These are phyloP conservation scores for Lithohypha guttulata DNA, from an alignment of 2,329 filamentous ascomycete species.

Conservation along the genomic window DNA sequence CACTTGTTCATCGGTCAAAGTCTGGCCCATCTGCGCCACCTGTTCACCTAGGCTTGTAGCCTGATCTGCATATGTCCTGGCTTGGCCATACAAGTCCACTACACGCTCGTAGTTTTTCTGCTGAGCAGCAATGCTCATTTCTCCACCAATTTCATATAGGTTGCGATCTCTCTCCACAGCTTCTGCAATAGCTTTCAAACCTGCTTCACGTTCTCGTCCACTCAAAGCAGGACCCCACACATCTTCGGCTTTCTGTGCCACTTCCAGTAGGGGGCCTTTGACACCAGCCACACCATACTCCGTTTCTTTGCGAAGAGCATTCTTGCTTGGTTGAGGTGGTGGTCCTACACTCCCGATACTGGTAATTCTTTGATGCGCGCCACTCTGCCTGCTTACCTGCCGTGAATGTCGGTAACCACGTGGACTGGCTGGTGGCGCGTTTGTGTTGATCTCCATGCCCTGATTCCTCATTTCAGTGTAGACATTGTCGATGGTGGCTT, in stretches of 20 bases:
- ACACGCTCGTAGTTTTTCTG: constrained; percentile 81
- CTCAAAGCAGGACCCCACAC: constrained; percentile 93
- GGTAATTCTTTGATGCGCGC: constrained; percentile 45
- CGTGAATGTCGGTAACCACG: constrained; percentile 44
- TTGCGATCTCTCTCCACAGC: constrained; percentile 70
- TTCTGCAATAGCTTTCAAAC: constrained; percentile 64
- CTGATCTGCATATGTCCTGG: constrained; percentile 71
- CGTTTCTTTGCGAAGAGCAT: constrained; percentile 82
- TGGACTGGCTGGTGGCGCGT: constrained; percentile 26
- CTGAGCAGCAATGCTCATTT: constrained; percentile 74
- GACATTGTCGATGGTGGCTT: constrained; percentile 96
- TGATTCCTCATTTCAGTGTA: constrained; percentile 88
- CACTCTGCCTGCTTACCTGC: constrained; percentile 55
- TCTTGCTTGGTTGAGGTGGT: constrained; percentile 56
- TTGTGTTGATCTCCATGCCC: constrained; percentile 41
- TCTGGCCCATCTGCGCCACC: constrained; percentile 38
- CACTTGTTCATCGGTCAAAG: constrained; percentile 65
- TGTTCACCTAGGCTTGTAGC: constrained; percentile 58
- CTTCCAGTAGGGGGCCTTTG: constrained; percentile 75
- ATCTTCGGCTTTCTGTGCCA: constrained; percentile 88
- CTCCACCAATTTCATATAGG: constrained; percentile 68
- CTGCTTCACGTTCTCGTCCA: constrained; percentile 81
- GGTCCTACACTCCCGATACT: constrained; percentile 33
- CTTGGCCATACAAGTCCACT: constrained; percentile 74
- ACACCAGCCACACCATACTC: constrained; percentile 84